These are phyloP conservation scores for Cenococcum geophilum DNA, from an alignment of 495 filamentous ascomycete genomes.

Conservation along the genomic window DNA sequence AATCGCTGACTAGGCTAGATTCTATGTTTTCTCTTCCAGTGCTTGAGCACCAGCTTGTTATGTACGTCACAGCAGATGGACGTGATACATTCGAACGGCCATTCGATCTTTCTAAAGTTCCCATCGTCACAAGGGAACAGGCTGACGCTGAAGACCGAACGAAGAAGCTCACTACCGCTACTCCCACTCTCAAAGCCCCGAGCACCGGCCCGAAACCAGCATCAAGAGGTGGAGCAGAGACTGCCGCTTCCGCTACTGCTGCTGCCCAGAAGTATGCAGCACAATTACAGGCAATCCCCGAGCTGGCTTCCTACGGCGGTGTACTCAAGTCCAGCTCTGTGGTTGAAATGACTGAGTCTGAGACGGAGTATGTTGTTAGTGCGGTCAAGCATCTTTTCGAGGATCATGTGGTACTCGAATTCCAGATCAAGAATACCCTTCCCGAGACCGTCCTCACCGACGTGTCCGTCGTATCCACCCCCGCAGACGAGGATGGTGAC, in stretches of 20 bases:
- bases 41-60: constrained; percentile 94
- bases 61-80: constrained; percentile 90
- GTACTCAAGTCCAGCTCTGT: constrained; percentile 82
- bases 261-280: constrained; percentile 80
- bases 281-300: constrained; percentile 80
- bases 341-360: constrained; percentile 90
- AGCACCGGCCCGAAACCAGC: constrained; percentile 74
- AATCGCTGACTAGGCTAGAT: constrained; percentile 41
- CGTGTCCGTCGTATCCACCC: constrained; percentile 79
- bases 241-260: constrained; percentile 63
- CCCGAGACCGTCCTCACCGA: constrained; percentile 84
- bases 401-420: constrained; percentile 92
- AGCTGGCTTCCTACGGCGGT: constrained; percentile 78
- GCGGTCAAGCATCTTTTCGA: constrained; percentile 95
- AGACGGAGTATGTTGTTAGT: constrained; percentile 93
- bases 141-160: constrained; percentile 94
- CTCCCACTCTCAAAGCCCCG: constrained; percentile 91
- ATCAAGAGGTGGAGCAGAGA: constrained; percentile 61
- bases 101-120: constrained; percentile 85
- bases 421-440: constrained; percentile 96
- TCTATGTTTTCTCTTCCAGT: constrained; percentile 89
- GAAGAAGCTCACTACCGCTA: constrained; percentile 87
- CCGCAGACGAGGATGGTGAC: constrained; percentile 62
- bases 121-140: constrained; percentile 93
- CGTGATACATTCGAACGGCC: constrained; percentile 76